Evolutionary conservation across 495 filamentous ascomycete species (phyloP).

Genomic region (Trichocladium uniseriatum): DNA sequence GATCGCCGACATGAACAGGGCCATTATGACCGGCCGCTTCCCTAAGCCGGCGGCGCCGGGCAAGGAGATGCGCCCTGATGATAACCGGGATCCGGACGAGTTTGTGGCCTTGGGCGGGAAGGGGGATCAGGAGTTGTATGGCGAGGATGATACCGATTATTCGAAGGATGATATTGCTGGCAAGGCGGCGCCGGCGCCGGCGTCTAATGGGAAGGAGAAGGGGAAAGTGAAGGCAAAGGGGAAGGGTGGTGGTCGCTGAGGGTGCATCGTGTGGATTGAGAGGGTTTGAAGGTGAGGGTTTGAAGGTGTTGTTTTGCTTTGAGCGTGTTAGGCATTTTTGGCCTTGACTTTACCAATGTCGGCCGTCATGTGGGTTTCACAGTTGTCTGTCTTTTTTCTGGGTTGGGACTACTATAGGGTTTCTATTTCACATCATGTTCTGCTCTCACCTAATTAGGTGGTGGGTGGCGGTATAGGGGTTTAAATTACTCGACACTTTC

Average conservation of each 20-base stretch:
- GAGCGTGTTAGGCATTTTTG: background rate
- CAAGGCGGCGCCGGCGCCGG: slow-evolving; percentile 17
- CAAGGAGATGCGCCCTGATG: slow-evolving; percentile 53
- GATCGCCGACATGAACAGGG: slow-evolving; percentile 70
- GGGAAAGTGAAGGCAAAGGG: slow-evolving; percentile 13
- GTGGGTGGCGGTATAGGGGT: background rate
- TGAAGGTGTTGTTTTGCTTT: background rate
- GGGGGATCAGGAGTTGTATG: slow-evolving; percentile 70
- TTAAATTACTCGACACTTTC: too few species aligned
- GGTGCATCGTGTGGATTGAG: background rate
- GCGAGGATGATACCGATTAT: slow-evolving; percentile 45
- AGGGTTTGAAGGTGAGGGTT: background rate
- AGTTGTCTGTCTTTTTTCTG: background rate
- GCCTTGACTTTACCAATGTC: background rate
- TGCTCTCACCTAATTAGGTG: background rate
- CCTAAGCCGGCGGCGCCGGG: slow-evolving; percentile 43
- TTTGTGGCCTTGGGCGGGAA: slow-evolving; percentile 76
- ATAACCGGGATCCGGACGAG: slow-evolving; percentile 56
- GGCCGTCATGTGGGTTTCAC: background rate
- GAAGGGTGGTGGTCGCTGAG: background rate
- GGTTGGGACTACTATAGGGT: background rate
- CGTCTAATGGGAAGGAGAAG: slow-evolving; percentile 25
- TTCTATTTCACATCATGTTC: background rate
- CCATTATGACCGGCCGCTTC: slow-evolving; percentile 56
- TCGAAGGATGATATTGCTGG: slow-evolving; percentile 27